Base-by-base conservation (phyloP, 768 basidiomycete genomes). In the Sarcomyxa edulis region DNA sequence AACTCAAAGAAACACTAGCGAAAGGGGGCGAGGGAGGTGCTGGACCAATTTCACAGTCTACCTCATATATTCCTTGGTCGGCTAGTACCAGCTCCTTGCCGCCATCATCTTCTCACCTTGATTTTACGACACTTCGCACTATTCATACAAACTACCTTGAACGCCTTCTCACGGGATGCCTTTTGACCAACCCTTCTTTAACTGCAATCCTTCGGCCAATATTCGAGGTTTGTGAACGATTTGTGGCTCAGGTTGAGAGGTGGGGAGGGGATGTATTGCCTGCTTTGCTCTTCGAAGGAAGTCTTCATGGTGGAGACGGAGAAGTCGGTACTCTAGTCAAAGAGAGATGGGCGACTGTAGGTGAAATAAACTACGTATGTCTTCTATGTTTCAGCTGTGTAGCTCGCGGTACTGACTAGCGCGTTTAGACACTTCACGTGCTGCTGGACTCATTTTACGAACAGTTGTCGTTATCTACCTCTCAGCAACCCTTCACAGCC, bases 211-310 rank as follows among this genome's bases (percentile, higher is more conserved):
- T 93, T 26, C 77, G 80, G 12, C 71, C 78, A 22, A 80, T 94
- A 40, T 66, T 95, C 35, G 87, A 90, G 47, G 69, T 84, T 7
- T 94, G 90, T 55, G 90, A 89, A 53, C 72, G 80, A 7, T 89
- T 95, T 53, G 84, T 83, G n/a, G 89, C 78, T 6, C 80, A 90
- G 46, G 76, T 94, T 0, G 92, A 94, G 58, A 66, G 91, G 37
- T 96, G 92, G 92, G 90, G 89, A 9, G 91, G 91, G 0, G 89
- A 94, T 53, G 78, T 94, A 7, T 64, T 94, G 2, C 92, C 92
- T 9, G 87, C 83, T 0, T 65, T 94, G 32, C 58, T 94, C 27
- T 82, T 80, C 45, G 91, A 92, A 54, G 88, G 87, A 10, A 88
- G 84, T 52, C 51, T 90, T 35, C 68, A 67, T 20, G 71, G 74